Evolutionary conservation across 1,139 yeast genomes (phyloP), one percentile per base, ranked within the genome.

Genomic region (Saccharomyces hybrid): DNA sequence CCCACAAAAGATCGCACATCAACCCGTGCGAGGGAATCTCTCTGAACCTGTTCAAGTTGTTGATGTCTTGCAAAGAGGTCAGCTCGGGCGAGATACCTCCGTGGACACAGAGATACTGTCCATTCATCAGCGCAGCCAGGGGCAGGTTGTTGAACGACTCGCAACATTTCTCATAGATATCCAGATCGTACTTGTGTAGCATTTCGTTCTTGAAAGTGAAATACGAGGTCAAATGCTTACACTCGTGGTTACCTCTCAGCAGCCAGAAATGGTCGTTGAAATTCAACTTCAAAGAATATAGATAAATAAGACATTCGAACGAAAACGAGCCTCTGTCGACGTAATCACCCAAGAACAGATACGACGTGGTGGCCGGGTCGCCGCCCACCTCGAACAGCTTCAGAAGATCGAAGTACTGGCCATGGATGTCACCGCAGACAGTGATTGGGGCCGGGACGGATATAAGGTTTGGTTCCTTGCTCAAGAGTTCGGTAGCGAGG

Each of bases 1-100:
- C 88, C 99, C 99, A 93, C 64, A 93, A 78, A 60, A 93, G 74
- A 71, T 93, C 99, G 72, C 98, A 91, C 93, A 90, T 88, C 55
- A 93, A 73, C 0, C 99, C 99, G 58, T 84, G 82, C 2, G 97
- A 87, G 6, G 99, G 99, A 34, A 97, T 97, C 67, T 91, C 96
- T 58, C 87, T 78, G 74, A 91, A 93, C 59, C 99, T 78, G 70
- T 91, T 83, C 47, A 93, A 74, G 51, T 74, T 76, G 38, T 79
- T 76, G 50, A 93, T 73, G 67, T 91, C 97, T 54, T 84, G 84
- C 51, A 89, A 76, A 2, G 84, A 75, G 57, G 77, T 80, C 60
- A 91, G 74, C 54, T 89, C 95, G 2, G 97, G 97, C 11, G 96
- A 88, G 26, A 91, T 77, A n/a, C 98, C 98, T 53, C 98, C 99